Base-by-base conservation (phyloP, 2,329 filamentous ascomycete species). In the Cytospora piceicola region DNA sequence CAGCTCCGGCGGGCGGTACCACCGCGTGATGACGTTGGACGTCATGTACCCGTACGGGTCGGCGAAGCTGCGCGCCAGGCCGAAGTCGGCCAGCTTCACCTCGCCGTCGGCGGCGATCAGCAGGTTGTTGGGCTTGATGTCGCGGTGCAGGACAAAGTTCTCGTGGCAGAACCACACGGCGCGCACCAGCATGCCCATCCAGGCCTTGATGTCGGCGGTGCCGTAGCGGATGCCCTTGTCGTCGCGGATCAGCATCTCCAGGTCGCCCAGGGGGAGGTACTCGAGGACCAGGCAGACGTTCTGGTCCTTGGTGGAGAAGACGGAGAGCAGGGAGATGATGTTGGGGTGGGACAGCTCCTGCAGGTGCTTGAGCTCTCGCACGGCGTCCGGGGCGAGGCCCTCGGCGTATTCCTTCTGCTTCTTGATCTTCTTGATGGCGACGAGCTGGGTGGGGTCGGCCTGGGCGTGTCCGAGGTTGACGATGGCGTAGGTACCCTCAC, bases 71-170 rank as follows among this genome's bases (percentile, higher is more conserved):
- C 95, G 85, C 7, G 95, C 95, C 39, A 99, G 88, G 83, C 95
- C 95, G 73, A 99, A 99, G 90, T 99, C 95, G 42, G 94, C 95
- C 59, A 99, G 87, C 77, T 98, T 98, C 74, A 99, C 88, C 74
- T 94, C 92, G 58, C 95, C 94, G 75, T 97, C 92, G 52, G 92
- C 91, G 27, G 93, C 93, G 72, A 99, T 96, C 67, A 99, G 84
- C 78, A 98, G 81, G 81, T 99, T 99, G 85, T 98, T 98, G 57
- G 94, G 94, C 80, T 99, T 99, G 82, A 99, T 98, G 82, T 99
- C 95, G 72, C 95, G 92, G 79, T 99, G 95, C 34, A 99, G 84
- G 22, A 99, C 87, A 72, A 90, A 94, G 77, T 95, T 96, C 75
- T 94, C 92, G 78, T 99, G 95, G 78, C 95, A 98, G 82, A 96